These are phyloP conservation scores for Taxillus chinensis DNA, from an alignment of 164 flowering plant species.

Conservation along the genomic window DNA sequence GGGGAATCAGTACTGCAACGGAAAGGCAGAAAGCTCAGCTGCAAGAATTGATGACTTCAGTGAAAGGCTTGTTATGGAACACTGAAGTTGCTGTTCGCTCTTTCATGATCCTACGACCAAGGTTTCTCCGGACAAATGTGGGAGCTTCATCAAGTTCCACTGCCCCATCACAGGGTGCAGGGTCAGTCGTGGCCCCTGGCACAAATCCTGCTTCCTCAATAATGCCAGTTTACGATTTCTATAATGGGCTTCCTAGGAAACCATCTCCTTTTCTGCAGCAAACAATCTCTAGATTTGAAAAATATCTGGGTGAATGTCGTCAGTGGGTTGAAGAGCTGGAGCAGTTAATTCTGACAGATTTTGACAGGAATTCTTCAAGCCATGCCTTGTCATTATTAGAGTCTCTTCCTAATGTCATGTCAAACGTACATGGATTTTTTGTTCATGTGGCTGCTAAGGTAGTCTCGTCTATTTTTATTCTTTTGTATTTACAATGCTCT, in stretches of 20 bases:
- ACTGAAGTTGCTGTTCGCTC: constrained; percentile 91
- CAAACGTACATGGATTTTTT: constrained; percentile 92
- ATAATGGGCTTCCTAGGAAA: constrained; percentile 78
- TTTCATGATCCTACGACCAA: constrained; percentile 76
- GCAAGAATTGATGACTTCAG: constrained; percentile 64
- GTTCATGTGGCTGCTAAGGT: constrained; percentile 97
- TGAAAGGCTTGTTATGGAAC: constrained; percentile 70
- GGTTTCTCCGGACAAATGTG: constrained; percentile 52
- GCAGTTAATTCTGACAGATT: constrained; percentile 58
- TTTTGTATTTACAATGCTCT: background rate
- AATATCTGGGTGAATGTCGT: constrained; percentile 61
- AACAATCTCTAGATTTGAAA: constrained; percentile 78
- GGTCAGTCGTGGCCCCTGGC: constrained; percentile 33
- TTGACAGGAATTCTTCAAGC: constrained; percentile 36
- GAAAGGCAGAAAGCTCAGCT: constrained; percentile 65
- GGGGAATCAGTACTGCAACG: constrained; percentile 71
- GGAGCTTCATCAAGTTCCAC: constrained; percentile 32
- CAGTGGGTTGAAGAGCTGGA: constrained; percentile 98
- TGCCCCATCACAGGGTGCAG: constrained; percentile 45
- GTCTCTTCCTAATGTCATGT: constrained; percentile 87
- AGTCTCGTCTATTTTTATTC: background rate
- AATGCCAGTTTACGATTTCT: constrained; percentile 71
- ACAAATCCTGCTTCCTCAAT: constrained; percentile 34
- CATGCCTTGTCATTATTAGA: constrained; percentile 46
- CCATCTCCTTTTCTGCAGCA: constrained; percentile 83